Evolutionary conservation across 352 stramenopile genomes (phyloP).

Genomic region (Phytophthora sojae): DNA sequence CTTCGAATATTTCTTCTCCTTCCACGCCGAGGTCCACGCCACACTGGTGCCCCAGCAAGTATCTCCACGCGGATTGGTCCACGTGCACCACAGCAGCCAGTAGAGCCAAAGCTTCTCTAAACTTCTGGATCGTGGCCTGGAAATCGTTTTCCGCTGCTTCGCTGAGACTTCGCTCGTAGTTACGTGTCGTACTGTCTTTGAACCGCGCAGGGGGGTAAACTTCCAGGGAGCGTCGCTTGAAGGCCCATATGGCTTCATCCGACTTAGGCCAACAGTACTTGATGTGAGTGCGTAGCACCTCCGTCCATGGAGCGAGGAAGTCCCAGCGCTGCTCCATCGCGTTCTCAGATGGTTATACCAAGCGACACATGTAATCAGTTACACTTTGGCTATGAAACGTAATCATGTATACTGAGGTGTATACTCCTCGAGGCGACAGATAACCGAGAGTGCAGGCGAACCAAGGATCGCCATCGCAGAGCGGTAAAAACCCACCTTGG

Average conservation of each 20-base stretch:
- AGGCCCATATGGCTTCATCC: not conserved
- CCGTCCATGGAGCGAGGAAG: not conserved
- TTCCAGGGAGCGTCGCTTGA: not conserved
- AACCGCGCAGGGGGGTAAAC: not conserved
- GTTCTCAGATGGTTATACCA: too few relatives aligned
- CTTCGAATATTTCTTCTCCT: not conserved
- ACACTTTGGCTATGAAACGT: too few relatives aligned
- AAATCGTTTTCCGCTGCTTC: not conserved
- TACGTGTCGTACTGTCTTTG: not conserved
- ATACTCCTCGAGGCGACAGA: too few relatives aligned
- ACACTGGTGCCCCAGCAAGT: not conserved
- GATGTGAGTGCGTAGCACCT: not conserved
- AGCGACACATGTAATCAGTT: too few relatives aligned
- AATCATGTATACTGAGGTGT: too few relatives aligned
- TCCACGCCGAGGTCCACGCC: not conserved
- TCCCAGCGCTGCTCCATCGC: not conserved
- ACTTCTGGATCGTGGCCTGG: not conserved
- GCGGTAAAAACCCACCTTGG: too few relatives aligned
- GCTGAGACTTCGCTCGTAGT: not conserved
- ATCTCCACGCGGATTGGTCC: not conserved
- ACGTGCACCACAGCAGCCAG: not conserved
- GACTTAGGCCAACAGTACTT: not conserved
- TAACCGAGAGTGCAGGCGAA: too few relatives aligned
- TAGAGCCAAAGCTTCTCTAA: not conserved
- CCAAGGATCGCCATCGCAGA: too few relatives aligned